A percentile compares a stretch with the other conserved stretches of the same genome.
phyloP scores from a whole-genome alignment of 495 filamentous ascomycete genomes.

The Aspergillus heteromorphus region DNA sequence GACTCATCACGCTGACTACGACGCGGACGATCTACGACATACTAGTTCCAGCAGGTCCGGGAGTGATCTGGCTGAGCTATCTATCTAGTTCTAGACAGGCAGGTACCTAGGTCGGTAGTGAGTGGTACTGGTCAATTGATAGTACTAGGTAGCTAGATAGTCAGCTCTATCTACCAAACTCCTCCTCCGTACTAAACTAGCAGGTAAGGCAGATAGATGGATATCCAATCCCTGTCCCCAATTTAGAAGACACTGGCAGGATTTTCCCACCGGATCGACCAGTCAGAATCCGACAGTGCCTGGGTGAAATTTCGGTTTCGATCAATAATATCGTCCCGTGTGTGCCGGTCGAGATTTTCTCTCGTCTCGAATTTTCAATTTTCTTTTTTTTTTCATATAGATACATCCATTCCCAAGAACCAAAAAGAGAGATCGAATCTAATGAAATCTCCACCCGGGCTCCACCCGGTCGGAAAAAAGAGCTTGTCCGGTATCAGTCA shows the following conservation, averaged over 20 bases:
- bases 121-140: no score
- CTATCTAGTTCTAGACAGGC: no score
- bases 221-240: not conserved
- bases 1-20: no score
- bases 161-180: not conserved
- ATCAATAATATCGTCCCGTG: slow-evolving; percentile 8
- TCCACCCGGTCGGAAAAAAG: slow-evolving; percentile 35
- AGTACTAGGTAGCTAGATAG: no score
- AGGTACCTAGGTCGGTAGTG: no score
- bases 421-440: slow-evolving; percentile 31
- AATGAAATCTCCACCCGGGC: slow-evolving; percentile 23
- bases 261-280: slow-evolving; percentile 1
- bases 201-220: not conserved
- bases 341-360: slow-evolving; percentile 16
- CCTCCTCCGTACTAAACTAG: no score
- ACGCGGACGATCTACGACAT: not conserved
- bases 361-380: slow-evolving; percentile 5
- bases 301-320: not conserved
- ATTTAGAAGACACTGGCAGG: slow-evolving; percentile 1
- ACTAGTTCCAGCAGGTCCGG: no score
- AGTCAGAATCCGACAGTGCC: not conserved
- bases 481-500: slow-evolving; percentile 20
- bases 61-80: no score
- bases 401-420: slow-evolving; percentile 19
- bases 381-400: slow-evolving; percentile 7